phyloP scores from a whole-genome alignment of 1,284 basidiomycete species.

The Clitocybe nebularis region DNA sequence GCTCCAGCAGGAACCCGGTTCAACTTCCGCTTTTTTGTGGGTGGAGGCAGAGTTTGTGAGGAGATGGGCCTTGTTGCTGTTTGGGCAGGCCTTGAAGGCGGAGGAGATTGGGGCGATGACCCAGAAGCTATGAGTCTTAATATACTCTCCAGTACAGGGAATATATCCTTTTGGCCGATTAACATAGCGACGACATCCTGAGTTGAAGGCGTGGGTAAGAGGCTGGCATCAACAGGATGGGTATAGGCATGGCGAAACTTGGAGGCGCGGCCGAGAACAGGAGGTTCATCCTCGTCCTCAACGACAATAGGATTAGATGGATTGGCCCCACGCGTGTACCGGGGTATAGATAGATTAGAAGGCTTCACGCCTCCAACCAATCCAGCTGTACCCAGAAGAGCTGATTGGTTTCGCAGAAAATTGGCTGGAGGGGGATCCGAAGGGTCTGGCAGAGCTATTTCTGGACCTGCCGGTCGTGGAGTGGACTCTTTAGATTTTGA shows the following conservation, averaged over 20 bases:
- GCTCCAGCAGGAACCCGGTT: slow-evolving; percentile 70
- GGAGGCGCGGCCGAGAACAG: slow-evolving; percentile 18
- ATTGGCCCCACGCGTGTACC: slow-evolving; percentile 45
- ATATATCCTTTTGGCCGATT: slow-evolving; percentile 60
- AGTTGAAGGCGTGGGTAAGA: slow-evolving; percentile 44
- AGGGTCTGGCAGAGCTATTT: slow-evolving; percentile 57
- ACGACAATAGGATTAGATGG: slow-evolving; percentile 65
- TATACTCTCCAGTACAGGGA: slow-evolving; percentile 59
- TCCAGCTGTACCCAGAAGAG: slow-evolving; percentile 66
- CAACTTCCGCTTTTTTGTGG: slow-evolving; percentile 58
- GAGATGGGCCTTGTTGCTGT: slow-evolving; percentile 4
- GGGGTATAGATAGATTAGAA: slow-evolving; percentile 37
- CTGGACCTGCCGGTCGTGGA: slow-evolving; percentile 40
- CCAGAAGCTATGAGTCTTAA: slow-evolving; percentile 43
- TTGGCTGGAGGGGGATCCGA: slow-evolving; percentile 58
- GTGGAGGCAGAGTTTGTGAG: slow-evolving; percentile 14
- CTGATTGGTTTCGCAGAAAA: slow-evolving; percentile 68
- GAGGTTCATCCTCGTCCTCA: slow-evolving; percentile 49
- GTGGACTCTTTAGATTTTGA: slow-evolving; percentile 22
- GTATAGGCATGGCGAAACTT: slow-evolving; percentile 12
- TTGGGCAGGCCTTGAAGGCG: slow-evolving; percentile 3
- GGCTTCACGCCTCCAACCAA: slow-evolving; percentile 63
- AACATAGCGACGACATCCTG: slow-evolving; percentile 58
- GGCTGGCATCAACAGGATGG: slow-evolving; percentile 27
- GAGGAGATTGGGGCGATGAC: slow-evolving; percentile 8